phyloP scores from a whole-genome alignment of 2,329 filamentous ascomycete species.

The Hypoxylon sp. region DNA sequence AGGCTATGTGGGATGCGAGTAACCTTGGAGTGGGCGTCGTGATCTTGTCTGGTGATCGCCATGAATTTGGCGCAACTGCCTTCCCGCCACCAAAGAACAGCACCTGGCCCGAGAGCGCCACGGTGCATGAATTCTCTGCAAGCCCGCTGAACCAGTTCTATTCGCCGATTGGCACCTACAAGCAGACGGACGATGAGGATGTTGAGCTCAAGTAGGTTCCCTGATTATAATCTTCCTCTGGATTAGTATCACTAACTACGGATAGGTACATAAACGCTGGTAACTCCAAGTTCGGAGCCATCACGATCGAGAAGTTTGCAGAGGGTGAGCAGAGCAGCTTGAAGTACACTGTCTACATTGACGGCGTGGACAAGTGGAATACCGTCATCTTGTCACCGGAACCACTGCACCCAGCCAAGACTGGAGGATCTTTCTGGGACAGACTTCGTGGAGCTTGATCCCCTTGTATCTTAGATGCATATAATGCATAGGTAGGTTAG shows the following conservation, averaged over 20 bases:
- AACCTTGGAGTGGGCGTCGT: constrained; percentile 80
- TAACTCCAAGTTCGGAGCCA: constrained; percentile 87
- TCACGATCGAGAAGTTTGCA: constrained; percentile 79
- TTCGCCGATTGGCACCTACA: constrained; percentile 84
- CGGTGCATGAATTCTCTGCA: constrained; percentile 91
- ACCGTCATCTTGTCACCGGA: constrained; percentile 65
- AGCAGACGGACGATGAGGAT: constrained; percentile 84
- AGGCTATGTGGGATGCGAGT: constrained; percentile 93
- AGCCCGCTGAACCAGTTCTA: constrained; percentile 96
- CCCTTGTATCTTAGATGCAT: constrained; percentile 2
- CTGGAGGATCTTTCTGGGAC: constrained; percentile 61
- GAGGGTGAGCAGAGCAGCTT: constrained; percentile 77
- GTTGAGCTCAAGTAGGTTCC: constrained; percentile 82
- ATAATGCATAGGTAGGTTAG: background rate
- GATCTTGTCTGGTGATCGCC: constrained; percentile 90
- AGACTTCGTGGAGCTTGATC: constrained; percentile 51
- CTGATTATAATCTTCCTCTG: background rate
- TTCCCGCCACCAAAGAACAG: constrained; percentile 73
- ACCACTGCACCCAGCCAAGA: constrained; percentile 47
- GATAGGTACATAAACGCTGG: constrained; percentile 81
- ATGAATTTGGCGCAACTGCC: constrained; percentile 93
- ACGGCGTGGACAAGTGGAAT: constrained; percentile 84
- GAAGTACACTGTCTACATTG: constrained; percentile 84
- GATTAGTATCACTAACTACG: constrained; percentile 42
- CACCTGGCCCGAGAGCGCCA: constrained; percentile 71